These are phyloP conservation scores for Mycena kentingensis DNA, from an alignment of 768 basidiomycete genomes.

Conservation along the genomic window DNA sequence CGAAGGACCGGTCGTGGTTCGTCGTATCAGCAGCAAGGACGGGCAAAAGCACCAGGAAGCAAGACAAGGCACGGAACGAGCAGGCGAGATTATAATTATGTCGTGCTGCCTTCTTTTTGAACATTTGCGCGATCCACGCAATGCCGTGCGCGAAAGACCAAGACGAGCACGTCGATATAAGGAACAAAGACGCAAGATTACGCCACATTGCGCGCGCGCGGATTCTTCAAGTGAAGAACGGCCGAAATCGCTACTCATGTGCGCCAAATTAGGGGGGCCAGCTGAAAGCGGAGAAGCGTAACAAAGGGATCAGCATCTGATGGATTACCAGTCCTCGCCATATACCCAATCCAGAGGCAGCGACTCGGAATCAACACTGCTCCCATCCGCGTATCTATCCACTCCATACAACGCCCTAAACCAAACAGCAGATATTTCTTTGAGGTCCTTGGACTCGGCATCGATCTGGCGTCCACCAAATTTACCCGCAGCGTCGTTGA, in stretches of 20 bases:
- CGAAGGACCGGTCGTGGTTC: too few relatives aligned
- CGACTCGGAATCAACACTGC: not conserved
- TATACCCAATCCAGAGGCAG: constrained; percentile 12
- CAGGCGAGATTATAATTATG: too few relatives aligned
- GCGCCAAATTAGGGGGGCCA: not conserved
- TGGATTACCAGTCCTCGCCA: constrained; percentile 20
- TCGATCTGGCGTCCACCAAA: constrained; percentile 37
- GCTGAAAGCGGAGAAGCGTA: not conserved
- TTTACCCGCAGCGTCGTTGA: constrained; percentile 41
- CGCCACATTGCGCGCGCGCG: constrained; percentile 10
- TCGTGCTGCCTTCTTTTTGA: too few relatives aligned
- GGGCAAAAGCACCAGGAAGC: too few relatives aligned
- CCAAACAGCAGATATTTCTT: constrained; percentile 16
- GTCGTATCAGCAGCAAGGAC: too few relatives aligned
- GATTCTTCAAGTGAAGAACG: too few relatives aligned
- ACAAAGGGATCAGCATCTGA: not conserved
- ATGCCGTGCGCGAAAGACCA: constrained; percentile 6
- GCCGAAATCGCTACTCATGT: too few relatives aligned
- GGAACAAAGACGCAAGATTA: constrained; percentile 1
- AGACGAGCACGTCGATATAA: constrained; percentile 1
- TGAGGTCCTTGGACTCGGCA: constrained; percentile 11
- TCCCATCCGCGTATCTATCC: not conserved
- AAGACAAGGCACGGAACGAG: too few relatives aligned
- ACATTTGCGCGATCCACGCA: constrained; percentile 15
- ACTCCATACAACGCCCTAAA: constrained; percentile 10